Evolutionary conservation across 352 stramenopile genomes (phyloP).

Genomic region (Globisporangium megalacanthum): DNA sequence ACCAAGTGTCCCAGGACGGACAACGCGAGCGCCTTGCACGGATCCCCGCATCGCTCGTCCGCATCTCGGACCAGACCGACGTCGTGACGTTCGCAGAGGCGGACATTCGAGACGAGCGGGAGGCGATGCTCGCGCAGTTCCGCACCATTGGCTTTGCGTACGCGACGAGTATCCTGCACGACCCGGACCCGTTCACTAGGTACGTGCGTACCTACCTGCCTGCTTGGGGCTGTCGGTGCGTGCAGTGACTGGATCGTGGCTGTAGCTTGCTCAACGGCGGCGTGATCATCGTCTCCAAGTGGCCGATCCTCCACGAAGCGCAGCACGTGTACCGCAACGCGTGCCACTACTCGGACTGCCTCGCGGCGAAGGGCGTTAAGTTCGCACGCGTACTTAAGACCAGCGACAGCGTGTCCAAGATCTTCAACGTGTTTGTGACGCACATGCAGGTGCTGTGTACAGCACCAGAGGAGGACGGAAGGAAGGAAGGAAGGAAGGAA

Average conservation of each 20-base stretch:
- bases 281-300: slow-evolving; percentile 78
- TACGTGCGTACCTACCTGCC: neutral
- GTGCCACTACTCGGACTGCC: slow-evolving; percentile 80
- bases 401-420: slow-evolving; percentile 36
- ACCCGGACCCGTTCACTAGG: slow-evolving; percentile 77
- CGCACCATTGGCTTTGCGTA: slow-evolving; percentile 43
- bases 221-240: neutral
- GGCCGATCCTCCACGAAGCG: slow-evolving; percentile 68
- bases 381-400: slow-evolving; percentile 75
- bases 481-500: too few species aligned
- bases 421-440: slow-evolving; percentile 83
- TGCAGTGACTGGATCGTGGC: neutral
- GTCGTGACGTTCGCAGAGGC: slow-evolving; percentile 77
- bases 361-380: slow-evolving; percentile 81
- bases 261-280: slow-evolving; percentile 67
- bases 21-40: slow-evolving; percentile 57
- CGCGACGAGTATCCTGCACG: slow-evolving; percentile 62
- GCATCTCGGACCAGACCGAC: slow-evolving; percentile 48
- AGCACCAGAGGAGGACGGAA: neutral
- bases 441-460: slow-evolving; percentile 61
- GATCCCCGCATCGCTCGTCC: slow-evolving; percentile 45
- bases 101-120: slow-evolving; percentile 40
- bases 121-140: slow-evolving; percentile 63
- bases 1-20: slow-evolving; percentile 64
- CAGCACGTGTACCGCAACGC: slow-evolving; percentile 75